Evolutionary conservation across 1,139 yeast species (phyloP).

Genomic region (Yamadazyma trypodendri): DNA sequence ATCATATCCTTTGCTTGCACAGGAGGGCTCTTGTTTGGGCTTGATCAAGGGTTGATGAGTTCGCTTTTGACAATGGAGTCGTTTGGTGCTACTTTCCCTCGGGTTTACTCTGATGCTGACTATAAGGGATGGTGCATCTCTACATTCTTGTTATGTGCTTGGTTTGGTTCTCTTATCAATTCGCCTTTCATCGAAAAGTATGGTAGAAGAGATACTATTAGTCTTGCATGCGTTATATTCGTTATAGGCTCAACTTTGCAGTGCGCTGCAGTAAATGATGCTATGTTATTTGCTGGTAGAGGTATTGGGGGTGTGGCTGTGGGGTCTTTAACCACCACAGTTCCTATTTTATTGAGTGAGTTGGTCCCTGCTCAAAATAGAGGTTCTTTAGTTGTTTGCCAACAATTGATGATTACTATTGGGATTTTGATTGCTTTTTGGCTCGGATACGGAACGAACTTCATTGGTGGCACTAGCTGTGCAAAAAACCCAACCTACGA

Average conservation of each 20-base stretch:
- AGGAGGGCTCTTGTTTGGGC: constrained; percentile 52
- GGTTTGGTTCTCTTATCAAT: constrained; percentile 22
- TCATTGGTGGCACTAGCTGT: constrained; percentile 20
- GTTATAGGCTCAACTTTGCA: constrained; percentile 39
- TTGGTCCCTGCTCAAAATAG: constrained; percentile 50
- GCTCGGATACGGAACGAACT: constrained; percentile 58
- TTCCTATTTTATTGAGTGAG: constrained; percentile 23
- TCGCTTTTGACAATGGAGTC: constrained; percentile 53
- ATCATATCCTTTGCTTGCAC: constrained; percentile 20
- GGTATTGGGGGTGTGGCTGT: constrained; percentile 24
- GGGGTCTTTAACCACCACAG: constrained; percentile 22
- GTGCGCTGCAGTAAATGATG: constrained; percentile 18
- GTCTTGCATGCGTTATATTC: constrained; percentile 23
- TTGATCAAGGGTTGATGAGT: constrained; percentile 76
- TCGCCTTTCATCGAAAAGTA: constrained; percentile 23
- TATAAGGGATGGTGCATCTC: constrained; percentile 25
- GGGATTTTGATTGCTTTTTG: constrained; percentile 71
- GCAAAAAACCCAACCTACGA: constrained; percentile 11
- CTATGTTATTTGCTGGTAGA: constrained; percentile 25
- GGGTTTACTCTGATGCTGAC: constrained; percentile 19
- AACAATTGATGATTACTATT: constrained; percentile 64
- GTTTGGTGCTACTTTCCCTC: constrained; percentile 20
- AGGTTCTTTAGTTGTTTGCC: constrained; percentile 64
- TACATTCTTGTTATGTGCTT: constrained; percentile 22
- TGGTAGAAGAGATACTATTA: constrained; percentile 35